Evolutionary conservation across 2,329 filamentous ascomycete species (phyloP).

Genomic region (Didymella segeticola): DNA sequence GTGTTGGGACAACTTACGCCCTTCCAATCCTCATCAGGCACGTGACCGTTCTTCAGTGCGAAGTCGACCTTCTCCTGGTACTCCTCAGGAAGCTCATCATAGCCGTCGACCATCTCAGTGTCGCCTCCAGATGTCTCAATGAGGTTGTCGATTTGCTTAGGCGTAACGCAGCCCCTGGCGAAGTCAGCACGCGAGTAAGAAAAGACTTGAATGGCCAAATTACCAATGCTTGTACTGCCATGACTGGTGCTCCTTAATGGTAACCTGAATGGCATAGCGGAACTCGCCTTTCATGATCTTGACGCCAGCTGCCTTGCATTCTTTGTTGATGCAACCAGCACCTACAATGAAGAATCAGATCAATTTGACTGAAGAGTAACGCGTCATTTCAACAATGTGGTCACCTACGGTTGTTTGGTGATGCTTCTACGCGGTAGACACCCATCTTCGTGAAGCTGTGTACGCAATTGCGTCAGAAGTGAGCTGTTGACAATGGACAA

Average conservation of each 20-base stretch:
- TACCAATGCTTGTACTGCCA: conserved; percentile 91
- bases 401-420: conserved; percentile 60
- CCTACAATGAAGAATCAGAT: background rate
- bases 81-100: conserved; percentile 74
- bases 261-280: conserved; percentile 77
- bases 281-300: conserved; percentile 78
- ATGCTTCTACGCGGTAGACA: conserved; percentile 38
- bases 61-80: conserved; percentile 75
- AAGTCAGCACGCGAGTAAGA: conserved; percentile 16
- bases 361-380: background rate
- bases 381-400: background rate
- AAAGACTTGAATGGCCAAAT: conserved; percentile 29
- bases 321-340: conserved; percentile 68
- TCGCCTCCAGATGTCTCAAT: conserved; percentile 65
- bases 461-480: conserved; percentile 7
- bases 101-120: conserved; percentile 77
- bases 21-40: conserved; percentile 86
- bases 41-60: conserved; percentile 77
- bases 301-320: conserved; percentile 72
- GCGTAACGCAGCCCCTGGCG: conserved; percentile 85
- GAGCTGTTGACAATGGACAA: background rate
- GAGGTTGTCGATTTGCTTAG: conserved; percentile 71
- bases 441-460: conserved; percentile 27
- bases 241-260: conserved; percentile 64
- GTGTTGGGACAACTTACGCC: conserved; percentile 66